phyloP scores from a whole-genome alignment of 306 rosid species.

The Albizia julibrissin region DNA sequence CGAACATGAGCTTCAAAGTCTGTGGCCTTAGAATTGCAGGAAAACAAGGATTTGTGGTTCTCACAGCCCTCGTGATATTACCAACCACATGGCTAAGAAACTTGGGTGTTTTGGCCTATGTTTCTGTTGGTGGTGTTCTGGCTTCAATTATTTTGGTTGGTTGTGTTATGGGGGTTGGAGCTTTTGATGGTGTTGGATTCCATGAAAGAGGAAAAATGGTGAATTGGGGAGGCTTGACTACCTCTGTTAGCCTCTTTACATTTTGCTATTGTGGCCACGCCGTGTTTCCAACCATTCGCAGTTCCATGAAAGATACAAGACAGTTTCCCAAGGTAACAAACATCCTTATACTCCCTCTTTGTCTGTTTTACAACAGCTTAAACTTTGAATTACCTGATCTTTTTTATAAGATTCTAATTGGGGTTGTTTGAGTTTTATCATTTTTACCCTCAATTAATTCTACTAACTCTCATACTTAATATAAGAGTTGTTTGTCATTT shows the following conservation, averaged over 20 bases:
- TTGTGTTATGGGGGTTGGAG: slow-evolving; percentile 54
- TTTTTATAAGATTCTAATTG: no score
- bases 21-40: slow-evolving; percentile 40
- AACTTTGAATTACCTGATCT: no score
- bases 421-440: no score
- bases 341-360: background rate
- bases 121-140: slow-evolving; percentile 62
- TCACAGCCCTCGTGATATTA: slow-evolving; percentile 46
- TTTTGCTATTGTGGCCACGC: slow-evolving; percentile 65
- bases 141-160: slow-evolving; percentile 44
- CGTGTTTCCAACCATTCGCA: slow-evolving; percentile 59
- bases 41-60: slow-evolving; percentile 41
- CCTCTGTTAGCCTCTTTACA: slow-evolving; percentile 48
- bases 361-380: no score
- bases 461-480: no score
- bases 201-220: slow-evolving; percentile 34
- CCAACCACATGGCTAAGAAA: slow-evolving; percentile 68
- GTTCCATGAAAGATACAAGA: slow-evolving; percentile 54
- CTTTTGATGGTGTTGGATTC: slow-evolving; percentile 50
- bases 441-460: no score
- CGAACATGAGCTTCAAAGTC: slow-evolving; percentile 37
- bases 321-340: slow-evolving; percentile 57
- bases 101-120: slow-evolving; percentile 52
- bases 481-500: no score
- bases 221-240: slow-evolving; percentile 41